Evolutionary conservation across 495 filamentous ascomycete species (phyloP).

Genomic region (Viridothelium virens): DNA sequence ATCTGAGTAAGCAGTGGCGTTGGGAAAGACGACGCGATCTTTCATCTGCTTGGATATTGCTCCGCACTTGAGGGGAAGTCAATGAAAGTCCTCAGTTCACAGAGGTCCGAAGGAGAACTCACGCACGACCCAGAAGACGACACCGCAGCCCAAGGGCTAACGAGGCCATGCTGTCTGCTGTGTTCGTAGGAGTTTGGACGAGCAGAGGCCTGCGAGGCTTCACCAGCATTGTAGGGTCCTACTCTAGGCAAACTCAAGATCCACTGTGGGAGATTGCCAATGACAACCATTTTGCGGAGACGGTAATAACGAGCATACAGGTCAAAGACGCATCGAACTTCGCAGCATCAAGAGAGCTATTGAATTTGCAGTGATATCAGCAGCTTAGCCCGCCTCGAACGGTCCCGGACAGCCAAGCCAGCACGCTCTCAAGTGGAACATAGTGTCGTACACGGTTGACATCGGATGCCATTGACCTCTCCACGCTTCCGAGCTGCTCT

Average conservation of each 20-base stretch:
- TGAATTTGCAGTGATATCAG: too few relatives aligned
- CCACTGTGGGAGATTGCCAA: conserved; percentile 12
- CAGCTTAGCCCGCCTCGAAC: too few relatives aligned
- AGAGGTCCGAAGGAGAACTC: background rate
- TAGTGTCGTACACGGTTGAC: too few relatives aligned
- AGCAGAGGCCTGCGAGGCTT: background rate
- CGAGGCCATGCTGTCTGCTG: background rate
- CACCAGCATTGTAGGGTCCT: background rate
- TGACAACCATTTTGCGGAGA: background rate
- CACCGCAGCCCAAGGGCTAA: conserved; percentile 3
- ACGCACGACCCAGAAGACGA: background rate
- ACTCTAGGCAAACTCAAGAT: conserved; percentile 11
- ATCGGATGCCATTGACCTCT: too few relatives aligned
- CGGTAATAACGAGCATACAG: background rate
- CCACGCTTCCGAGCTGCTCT: too few relatives aligned
- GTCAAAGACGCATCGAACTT: background rate
- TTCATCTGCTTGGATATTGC: background rate
- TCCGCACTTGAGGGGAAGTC: background rate
- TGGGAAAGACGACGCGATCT: conserved; percentile 10
- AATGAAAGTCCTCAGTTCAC: background rate
- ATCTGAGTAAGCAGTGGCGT: conserved; percentile 1
- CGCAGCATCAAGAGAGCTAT: background rate
- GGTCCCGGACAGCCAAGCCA: too few relatives aligned
- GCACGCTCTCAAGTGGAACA: too few relatives aligned
- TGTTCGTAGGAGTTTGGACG: background rate